A percentile compares a stretch with the other conserved stretches of the same genome.
Conservation (phyloP, 192 early-diverging fungal genomes). For the Blastocladiella britannica region DNA sequence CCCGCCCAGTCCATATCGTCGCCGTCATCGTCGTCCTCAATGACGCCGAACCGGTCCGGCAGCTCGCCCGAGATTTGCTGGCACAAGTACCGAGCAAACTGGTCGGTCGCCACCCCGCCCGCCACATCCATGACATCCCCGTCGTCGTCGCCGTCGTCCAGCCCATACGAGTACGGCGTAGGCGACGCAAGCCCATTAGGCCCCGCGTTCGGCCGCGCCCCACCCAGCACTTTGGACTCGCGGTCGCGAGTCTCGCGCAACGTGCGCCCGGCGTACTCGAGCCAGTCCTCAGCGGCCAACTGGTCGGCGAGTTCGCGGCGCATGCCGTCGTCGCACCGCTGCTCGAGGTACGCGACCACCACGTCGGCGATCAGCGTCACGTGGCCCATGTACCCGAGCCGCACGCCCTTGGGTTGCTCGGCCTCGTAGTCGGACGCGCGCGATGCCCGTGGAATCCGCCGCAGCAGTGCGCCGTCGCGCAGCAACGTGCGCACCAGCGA, state of each 20-base stretch:
- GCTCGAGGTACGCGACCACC: slow-evolving; percentile 70
- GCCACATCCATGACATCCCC: background rate
- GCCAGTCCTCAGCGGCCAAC: slow-evolving; percentile 21
- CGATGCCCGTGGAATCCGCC: slow-evolving; percentile 66
- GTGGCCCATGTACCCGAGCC: slow-evolving; percentile 97
- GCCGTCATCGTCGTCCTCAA: slow-evolving; percentile 37
- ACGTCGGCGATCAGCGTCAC: slow-evolving; percentile 94
- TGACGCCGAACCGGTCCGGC: slow-evolving; percentile 43
- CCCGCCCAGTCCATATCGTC: slow-evolving; percentile 31
- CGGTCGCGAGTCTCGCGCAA: slow-evolving; percentile 29
- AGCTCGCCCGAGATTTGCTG: slow-evolving; percentile 48
- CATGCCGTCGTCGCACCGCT: slow-evolving; percentile 28
- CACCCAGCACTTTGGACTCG: slow-evolving; percentile 30
- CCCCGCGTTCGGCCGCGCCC: slow-evolving; percentile 15
- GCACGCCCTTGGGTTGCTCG: slow-evolving; percentile 63
- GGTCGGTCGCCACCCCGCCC: background rate
- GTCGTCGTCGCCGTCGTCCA: background rate
- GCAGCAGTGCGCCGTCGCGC: slow-evolving; percentile 57
- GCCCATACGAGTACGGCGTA: background rate
- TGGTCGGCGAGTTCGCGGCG: slow-evolving; percentile 19
- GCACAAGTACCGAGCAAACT: slow-evolving; percentile 50
- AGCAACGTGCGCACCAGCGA: background rate
- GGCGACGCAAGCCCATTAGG: background rate
- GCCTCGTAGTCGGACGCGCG: slow-evolving; percentile 58
- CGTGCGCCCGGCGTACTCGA: slow-evolving; percentile 22